These are phyloP conservation scores for Camelina neglecta DNA, from an alignment of 345 rosid species.

Conservation along the genomic window DNA sequence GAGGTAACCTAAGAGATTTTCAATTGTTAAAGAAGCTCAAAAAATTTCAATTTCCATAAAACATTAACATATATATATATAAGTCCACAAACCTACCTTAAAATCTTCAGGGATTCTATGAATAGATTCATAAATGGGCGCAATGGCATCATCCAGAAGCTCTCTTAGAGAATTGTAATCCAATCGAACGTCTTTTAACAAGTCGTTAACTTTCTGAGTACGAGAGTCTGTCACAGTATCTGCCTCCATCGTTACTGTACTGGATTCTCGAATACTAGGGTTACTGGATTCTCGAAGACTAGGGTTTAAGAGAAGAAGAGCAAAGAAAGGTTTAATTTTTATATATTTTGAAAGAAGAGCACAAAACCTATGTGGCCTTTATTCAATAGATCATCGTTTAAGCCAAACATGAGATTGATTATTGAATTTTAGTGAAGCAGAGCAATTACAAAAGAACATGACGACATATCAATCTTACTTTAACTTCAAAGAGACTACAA, in stretches of 20 bases:
- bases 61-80: not conserved
- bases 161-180: conserved; percentile 37
- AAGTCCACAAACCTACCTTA: conserved; percentile 10
- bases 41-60: not conserved
- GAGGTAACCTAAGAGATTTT: conserved; percentile 55
- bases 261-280: not conserved
- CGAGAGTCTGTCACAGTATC: conserved; percentile 35
- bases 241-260: conserved; percentile 29
- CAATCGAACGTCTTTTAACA: conserved; percentile 37
- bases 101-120: conserved; percentile 26
- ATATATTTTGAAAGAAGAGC: not conserved
- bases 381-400: not conserved
- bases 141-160: conserved; percentile 28
- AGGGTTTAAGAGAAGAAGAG: conserved; percentile 2
- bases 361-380: not conserved
- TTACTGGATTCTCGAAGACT: not conserved
- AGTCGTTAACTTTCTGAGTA: conserved; percentile 30
- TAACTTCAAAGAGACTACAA: not conserved
- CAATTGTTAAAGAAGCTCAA: conserved; percentile 14
- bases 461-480: not conserved
- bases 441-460: not conserved
- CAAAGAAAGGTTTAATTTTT: not conserved
- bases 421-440: not conserved
- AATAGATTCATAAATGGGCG: conserved; percentile 25
- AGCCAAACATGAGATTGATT: not conserved